These are phyloP conservation scores for Paracoccidioides brasiliensis DNA, from an alignment of 2,329 filamentous ascomycete species.

Conservation along the genomic window DNA sequence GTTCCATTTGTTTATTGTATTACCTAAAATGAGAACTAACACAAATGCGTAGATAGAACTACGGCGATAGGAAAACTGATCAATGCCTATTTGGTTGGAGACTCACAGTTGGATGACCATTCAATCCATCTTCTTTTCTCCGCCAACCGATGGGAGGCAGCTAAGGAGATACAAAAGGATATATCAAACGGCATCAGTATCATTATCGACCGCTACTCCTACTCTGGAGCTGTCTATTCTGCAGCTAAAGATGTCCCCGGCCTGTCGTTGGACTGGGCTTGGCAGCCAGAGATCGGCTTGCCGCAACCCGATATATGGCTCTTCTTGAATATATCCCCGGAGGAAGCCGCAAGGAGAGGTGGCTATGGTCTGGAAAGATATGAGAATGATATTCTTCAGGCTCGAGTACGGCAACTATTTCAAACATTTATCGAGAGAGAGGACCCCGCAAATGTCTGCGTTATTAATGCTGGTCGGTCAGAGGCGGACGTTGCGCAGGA, in stretches of 20 bases:
- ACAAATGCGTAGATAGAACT: conserved; percentile 49
- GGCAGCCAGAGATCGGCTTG: conserved; percentile 70
- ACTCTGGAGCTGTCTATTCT: conserved; percentile 86
- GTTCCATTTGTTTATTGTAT: not conserved
- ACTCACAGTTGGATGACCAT: conserved; percentile 67
- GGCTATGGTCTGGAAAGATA: conserved; percentile 85
- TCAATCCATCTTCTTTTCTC: conserved; percentile 82
- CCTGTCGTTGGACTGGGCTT: conserved; percentile 65
- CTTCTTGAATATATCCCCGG: conserved; percentile 70
- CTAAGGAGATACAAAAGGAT: conserved; percentile 29
- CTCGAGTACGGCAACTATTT: conserved; percentile 63
- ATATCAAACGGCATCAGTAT: conserved; percentile 59
- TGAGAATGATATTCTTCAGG: conserved; percentile 73
- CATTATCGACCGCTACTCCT: conserved; percentile 86
- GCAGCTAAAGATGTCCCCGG: conserved; percentile 67
- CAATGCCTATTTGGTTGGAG: conserved; percentile 62
- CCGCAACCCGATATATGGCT: conserved; percentile 77
- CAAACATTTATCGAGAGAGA: conserved; percentile 37
- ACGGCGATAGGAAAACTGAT: conserved; percentile 83
- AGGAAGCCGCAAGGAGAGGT: conserved; percentile 60
- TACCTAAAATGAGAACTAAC: conserved; percentile 1
- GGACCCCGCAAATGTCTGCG: conserved; percentile 39
- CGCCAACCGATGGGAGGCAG: conserved; percentile 75
- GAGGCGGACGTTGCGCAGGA: conserved; percentile 40
- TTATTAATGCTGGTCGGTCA: conserved; percentile 41